Conservation (phyloP, 768 basidiomycete species). For the Serendipita vermifera region DNA sequence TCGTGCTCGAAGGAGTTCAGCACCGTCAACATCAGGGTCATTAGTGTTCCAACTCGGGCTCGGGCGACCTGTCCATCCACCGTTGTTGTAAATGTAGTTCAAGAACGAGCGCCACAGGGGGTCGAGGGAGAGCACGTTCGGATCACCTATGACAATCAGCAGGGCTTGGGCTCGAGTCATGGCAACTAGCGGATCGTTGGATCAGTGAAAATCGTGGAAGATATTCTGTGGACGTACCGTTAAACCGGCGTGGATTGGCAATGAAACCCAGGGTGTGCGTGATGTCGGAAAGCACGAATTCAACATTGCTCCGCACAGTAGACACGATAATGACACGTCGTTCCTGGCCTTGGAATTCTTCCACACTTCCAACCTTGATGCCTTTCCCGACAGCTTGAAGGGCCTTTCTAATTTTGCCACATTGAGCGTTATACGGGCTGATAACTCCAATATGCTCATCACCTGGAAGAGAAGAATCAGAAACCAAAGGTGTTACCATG, state of each 20-base stretch:
- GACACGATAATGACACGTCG: conserved; percentile 45
- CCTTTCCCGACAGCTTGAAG: conserved; percentile 16
- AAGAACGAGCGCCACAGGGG: conserved; percentile 48
- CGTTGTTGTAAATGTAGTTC: conserved; percentile 36
- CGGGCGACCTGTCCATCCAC: conserved; percentile 40
- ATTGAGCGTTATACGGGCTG: conserved; percentile 30
- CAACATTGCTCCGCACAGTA: conserved; percentile 41
- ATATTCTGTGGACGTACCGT: conserved; percentile 31
- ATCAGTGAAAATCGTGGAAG: not conserved
- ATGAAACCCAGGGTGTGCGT: conserved; percentile 47
- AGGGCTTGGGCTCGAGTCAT: conserved; percentile 53
- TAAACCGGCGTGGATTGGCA: conserved; percentile 41
- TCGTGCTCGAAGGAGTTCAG: not conserved
- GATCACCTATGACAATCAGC: conserved; percentile 50
- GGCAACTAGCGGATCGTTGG: conserved; percentile 43
- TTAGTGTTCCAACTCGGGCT: conserved; percentile 7
- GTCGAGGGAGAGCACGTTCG: conserved; percentile 42
- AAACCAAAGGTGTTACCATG: not conserved
- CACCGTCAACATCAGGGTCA: not conserved
- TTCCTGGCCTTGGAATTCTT: conserved; percentile 39
- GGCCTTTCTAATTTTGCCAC: conserved; percentile 22
- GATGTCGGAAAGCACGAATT: conserved; percentile 38
- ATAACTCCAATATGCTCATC: conserved; percentile 28
- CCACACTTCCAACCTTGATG: conserved; percentile 28
- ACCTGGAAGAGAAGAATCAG: conserved; percentile 14